Evolutionary conservation across 768 basidiomycete genomes (phyloP), one percentile per base, ranked within the genome.

Genomic region (Termitomyces sp.): DNA sequence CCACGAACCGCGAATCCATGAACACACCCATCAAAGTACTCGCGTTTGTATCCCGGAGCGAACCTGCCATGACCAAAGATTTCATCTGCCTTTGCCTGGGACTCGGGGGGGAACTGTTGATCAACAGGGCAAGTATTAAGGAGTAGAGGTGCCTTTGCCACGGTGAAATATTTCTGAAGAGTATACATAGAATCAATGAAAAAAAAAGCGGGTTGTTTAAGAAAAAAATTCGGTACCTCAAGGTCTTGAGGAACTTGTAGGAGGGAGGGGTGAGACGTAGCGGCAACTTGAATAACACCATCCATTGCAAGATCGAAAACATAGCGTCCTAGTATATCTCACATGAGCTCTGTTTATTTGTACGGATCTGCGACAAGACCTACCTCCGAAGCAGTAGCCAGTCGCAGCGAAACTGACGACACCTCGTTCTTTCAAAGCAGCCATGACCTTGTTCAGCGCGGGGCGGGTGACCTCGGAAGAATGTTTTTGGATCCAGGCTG

Each of bases 381-480:
- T 32, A 32, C 30, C 87, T 56, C 86, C 85, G 53, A 79, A 84
- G 72, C 89, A 91, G 72, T 83, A 90, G 3, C 85, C 87, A 5
- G 78, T 77, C 0, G 83, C 81, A 0, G 71, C 86, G 54, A 90
- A 77, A 7, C 65, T 65, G 1, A 73, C 81, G 21, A 90, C 71
- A 2, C 87, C 88, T 57, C 79, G 62, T 32, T 68, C 77, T 64
- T 82, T 84, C 57, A 91, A 76, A 0, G 72, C 79, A 4, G 64
- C 67, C 32, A 87, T 73, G 43, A 86, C 80, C 47, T 77, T 80
- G 68, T 88, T 77, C 26, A 88, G 58, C 3, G 62, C 12, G 1
- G 82, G 81, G 12, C 80, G 79, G 1, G 78, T 80, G 11, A 63
- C 37, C 0, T 63, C 72, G 15, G 58, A 24, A 7, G 63, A 65